Conservation (phyloP, 148 eudicot species). For the Vaccinium vitisidaea region DNA sequence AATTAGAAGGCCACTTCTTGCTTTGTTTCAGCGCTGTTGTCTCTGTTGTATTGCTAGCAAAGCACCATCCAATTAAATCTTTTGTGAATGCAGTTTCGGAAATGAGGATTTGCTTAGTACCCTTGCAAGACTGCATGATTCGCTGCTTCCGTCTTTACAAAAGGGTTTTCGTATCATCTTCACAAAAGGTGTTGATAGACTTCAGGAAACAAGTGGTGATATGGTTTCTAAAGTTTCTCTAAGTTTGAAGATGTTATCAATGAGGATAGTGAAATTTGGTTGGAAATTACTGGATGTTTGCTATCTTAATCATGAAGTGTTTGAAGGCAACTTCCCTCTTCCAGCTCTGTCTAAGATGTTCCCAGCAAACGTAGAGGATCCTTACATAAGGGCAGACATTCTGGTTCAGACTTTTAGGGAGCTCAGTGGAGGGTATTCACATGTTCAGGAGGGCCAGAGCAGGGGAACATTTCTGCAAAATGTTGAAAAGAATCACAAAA, state of each 20-base stretch:
- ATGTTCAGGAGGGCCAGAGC: slow-evolving; percentile 35
- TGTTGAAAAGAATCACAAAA: slow-evolving; percentile 53
- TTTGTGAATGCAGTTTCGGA: slow-evolving; percentile 57
- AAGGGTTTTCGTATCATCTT: slow-evolving; percentile 67
- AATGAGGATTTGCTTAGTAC: slow-evolving; percentile 66
- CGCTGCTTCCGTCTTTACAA: slow-evolving; percentile 69
- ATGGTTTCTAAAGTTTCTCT: slow-evolving; percentile 48
- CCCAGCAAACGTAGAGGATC: slow-evolving; percentile 91
- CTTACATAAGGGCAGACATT: slow-evolving; percentile 82
- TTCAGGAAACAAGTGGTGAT: slow-evolving; percentile 29
- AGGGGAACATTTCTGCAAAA: slow-evolving; percentile 67
- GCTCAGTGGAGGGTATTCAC: slow-evolving; percentile 53
- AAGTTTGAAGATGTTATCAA: slow-evolving; percentile 69
- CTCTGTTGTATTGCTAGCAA: neutral
- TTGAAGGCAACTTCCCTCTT: slow-evolving; percentile 44
- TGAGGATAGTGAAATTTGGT: slow-evolving; percentile 69
- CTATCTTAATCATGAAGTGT: slow-evolving; percentile 70
- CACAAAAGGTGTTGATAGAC: slow-evolving; percentile 29
- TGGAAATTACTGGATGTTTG: slow-evolving; percentile 75
- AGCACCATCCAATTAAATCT: slow-evolving; percentile 4
- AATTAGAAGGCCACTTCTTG: neutral
- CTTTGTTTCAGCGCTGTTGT: neutral
- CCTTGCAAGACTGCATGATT: slow-evolving; percentile 80
- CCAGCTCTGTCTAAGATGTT: slow-evolving; percentile 74
- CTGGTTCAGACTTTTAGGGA: slow-evolving; percentile 78